Percentiles rank a stretch among this genome's conserved stretches.
Conservation (phyloP, 2,329 filamentous ascomycete species). For the Aspergillus sp. region DNA sequence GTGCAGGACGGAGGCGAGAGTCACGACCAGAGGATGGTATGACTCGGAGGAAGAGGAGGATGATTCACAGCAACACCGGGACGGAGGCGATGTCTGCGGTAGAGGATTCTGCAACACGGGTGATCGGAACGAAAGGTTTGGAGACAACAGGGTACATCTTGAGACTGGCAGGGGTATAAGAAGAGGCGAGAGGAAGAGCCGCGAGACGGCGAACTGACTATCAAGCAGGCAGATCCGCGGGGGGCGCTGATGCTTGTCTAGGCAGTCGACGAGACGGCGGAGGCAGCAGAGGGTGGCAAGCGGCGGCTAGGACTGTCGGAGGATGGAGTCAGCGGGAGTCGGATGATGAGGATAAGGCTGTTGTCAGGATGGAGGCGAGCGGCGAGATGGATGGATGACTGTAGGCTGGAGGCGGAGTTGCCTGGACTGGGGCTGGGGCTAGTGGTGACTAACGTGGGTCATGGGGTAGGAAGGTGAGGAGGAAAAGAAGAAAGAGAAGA, state of each 20-base stretch:
- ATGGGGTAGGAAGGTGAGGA: no score
- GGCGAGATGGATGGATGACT: background rate
- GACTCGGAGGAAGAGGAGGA: slow-evolving; percentile 12
- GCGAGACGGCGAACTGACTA: slow-evolving; percentile 27
- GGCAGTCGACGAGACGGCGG: slow-evolving; percentile 26
- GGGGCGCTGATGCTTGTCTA: slow-evolving; percentile 23
- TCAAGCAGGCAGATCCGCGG: slow-evolving; percentile 31
- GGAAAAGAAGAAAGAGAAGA: background rate
- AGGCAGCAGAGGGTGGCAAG: slow-evolving; percentile 7
- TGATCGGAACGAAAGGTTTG: slow-evolving; percentile 34
- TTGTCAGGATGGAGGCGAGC: background rate
- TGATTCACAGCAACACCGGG: slow-evolving; percentile 17
- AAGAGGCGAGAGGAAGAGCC: slow-evolving; percentile 25
- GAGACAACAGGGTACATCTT: slow-evolving; percentile 41
- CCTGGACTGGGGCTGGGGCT: background rate
- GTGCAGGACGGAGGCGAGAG: slow-evolving; percentile 21
- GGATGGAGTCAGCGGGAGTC: background rate
- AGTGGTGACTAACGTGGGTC: background rate
- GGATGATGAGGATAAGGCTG: background rate
- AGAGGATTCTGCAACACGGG: slow-evolving; percentile 31
- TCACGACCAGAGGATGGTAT: slow-evolving; percentile 13
- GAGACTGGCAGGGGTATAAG: slow-evolving; percentile 18
- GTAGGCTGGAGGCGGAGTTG: background rate
- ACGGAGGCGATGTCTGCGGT: slow-evolving; percentile 31
- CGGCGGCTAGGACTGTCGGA: background rate